These are phyloP conservation scores for Alternaria tenuissima DNA, from an alignment of 2,329 filamentous ascomycete genomes.

Conservation along the genomic window DNA sequence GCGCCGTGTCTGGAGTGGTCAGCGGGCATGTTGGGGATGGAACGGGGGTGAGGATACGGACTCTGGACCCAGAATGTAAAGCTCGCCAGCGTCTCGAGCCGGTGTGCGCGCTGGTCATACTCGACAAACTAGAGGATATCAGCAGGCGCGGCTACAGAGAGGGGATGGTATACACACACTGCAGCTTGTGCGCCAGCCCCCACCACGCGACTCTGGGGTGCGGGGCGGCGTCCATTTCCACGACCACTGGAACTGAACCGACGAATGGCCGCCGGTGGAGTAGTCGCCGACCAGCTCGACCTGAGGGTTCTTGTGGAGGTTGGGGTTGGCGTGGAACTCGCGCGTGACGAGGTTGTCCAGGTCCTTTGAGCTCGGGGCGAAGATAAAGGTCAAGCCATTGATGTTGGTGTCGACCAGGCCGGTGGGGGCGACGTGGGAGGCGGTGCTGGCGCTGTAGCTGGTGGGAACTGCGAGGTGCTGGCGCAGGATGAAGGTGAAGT, in stretches of 20 bases:
- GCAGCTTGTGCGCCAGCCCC: constrained; percentile 95
- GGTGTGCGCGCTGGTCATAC: constrained; percentile 92
- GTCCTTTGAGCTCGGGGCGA: constrained; percentile 84
- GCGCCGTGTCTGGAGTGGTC: constrained; percentile 45
- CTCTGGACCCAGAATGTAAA: constrained; percentile 97
- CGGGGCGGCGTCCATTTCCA: constrained; percentile 98
- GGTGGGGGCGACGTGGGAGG: constrained; percentile 56
- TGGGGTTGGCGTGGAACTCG: constrained; percentile 96
- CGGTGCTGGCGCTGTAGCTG: constrained; percentile 52
- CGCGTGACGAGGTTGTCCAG: constrained; percentile 92
- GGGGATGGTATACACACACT: constrained; percentile 65
- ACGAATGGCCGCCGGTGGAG: constrained; percentile 80
- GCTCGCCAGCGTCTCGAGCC: constrained; percentile 84
- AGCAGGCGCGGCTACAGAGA: constrained; percentile 19
- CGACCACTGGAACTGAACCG: constrained; percentile 90
- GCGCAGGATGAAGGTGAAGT: constrained; percentile 85
- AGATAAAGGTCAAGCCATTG: constrained; percentile 89
- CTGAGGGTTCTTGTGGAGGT: constrained; percentile 95
- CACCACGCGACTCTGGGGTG: constrained; percentile 78
- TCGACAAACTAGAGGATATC: constrained; percentile 79
- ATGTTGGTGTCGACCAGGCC: constrained; percentile 73
- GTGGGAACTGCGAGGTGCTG: constrained; percentile 58
- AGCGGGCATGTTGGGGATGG: constrained; percentile 10
- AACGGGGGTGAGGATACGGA: constrained; percentile 49
- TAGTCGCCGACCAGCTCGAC: constrained; percentile 95